Conservation (phyloP, 805 yeast species). For the Sugiyamaella boreocaroliniensis region DNA sequence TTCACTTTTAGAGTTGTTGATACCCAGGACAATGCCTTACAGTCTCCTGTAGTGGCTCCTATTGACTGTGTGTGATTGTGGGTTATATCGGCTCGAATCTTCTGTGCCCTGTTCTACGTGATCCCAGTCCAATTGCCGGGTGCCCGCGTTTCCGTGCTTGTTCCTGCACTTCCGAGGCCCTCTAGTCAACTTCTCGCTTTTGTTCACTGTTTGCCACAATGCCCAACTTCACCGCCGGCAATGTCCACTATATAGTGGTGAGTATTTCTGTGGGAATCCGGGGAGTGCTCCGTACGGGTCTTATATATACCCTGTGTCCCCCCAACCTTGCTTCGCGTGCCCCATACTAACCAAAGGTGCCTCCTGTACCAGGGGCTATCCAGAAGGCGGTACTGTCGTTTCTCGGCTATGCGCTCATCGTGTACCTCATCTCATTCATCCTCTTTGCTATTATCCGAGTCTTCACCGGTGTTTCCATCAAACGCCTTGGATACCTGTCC, state of each 20-base stretch:
- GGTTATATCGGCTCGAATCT: background rate
- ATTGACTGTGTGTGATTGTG: too few relatives aligned
- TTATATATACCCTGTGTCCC: too few relatives aligned
- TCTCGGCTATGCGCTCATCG: constrained; percentile 15
- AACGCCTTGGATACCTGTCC: constrained; percentile 36
- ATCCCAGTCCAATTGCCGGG: too few relatives aligned
- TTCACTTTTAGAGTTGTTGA: background rate
- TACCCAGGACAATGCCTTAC: background rate
- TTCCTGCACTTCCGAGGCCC: background rate
- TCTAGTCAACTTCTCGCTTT: background rate
- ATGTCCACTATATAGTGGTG: constrained; percentile 5
- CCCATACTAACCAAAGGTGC: background rate
- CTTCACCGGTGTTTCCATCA: constrained; percentile 36
- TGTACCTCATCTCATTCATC: constrained; percentile 31
- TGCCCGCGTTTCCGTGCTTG: background rate
- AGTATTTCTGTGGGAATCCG: background rate
- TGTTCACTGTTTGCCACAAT: background rate
- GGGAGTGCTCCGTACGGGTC: too few relatives aligned
- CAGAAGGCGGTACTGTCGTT: constrained; percentile 14
- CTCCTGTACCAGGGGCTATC: constrained; percentile 5
- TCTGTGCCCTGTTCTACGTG: background rate
- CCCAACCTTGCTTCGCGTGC: background rate
- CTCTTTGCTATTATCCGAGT: constrained; percentile 34
- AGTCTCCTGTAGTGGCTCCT: too few relatives aligned
- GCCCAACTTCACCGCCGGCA: background rate